phyloP scores from a whole-genome alignment of 352 stramenopile species.

The Stramenopiles sp. region DNA sequence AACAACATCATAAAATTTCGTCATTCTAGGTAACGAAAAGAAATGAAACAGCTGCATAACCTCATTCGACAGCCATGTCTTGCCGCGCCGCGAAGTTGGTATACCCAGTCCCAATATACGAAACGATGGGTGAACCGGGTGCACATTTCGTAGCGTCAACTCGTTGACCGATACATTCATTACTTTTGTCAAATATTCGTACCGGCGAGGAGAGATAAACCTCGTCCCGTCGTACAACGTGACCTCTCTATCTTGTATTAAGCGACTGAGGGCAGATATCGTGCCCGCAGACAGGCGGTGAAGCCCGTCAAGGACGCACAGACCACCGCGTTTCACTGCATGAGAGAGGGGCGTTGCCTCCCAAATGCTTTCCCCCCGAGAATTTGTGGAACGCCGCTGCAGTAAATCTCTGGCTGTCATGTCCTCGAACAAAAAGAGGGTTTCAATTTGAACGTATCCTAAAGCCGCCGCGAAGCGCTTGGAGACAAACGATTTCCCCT shows the following conservation, averaged over 20 bases:
- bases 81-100: not conserved
- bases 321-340: conserved; percentile 50
- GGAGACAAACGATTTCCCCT: conserved; percentile 4
- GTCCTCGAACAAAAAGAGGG: conserved; percentile 71
- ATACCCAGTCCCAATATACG: conserved; percentile 52
- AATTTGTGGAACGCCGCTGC: conserved; percentile 57
- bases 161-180: conserved; percentile 22
- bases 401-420: conserved; percentile 75
- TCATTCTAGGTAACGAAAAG: not conserved
- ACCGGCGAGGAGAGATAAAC: conserved; percentile 39
- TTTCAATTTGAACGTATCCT: conserved; percentile 9
- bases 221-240: conserved; percentile 63
- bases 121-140: conserved; percentile 60
- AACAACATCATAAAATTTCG: not conserved
- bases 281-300: conserved; percentile 70
- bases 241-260: conserved; percentile 63
- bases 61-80: not conserved
- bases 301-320: conserved; percentile 71
- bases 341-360: conserved; percentile 65
- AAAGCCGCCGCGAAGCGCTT: not conserved
- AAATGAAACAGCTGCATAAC: conserved; percentile 12
- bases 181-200: conserved; percentile 23
- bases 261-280: conserved; percentile 49
- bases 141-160: conserved; percentile 25
- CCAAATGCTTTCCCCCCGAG: conserved; percentile 64